A percentile compares a stretch with the other conserved stretches of the same genome.
These are phyloP conservation scores for Albophoma yamanashiensis DNA, from an alignment of 2,329 filamentous ascomycete species.

Conservation along the genomic window DNA sequence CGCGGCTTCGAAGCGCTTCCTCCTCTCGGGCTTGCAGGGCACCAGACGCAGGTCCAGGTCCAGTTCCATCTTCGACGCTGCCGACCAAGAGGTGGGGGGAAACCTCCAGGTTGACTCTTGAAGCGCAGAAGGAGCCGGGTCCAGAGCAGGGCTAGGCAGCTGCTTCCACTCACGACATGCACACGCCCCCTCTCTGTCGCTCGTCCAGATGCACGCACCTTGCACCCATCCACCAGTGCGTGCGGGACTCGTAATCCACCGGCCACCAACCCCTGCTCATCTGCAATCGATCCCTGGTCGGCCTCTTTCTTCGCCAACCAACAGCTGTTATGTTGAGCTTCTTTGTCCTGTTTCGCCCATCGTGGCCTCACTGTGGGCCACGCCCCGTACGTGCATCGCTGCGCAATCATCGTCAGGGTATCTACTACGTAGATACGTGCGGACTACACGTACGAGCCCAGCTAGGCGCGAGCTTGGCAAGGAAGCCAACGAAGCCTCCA, in stretches of 20 bases:
- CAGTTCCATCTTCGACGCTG: neutral
- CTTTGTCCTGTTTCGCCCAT: neutral
- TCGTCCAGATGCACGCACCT: neutral
- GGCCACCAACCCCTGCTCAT: neutral
- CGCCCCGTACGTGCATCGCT: neutral
- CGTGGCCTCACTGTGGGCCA: neutral
- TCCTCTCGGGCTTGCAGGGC: neutral
- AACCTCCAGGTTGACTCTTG: neutral
- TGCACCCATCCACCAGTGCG: neutral
- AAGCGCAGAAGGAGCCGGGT: neutral
- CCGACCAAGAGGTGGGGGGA: neutral
- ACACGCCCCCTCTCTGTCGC: neutral
- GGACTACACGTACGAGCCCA: neutral
- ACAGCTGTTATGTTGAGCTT: neutral
- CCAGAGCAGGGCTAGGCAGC: neutral
- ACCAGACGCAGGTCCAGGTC: conserved; percentile 2
- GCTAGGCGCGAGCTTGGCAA: neutral
- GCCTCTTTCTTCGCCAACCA: neutral
- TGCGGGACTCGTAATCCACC: neutral
- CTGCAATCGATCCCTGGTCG: neutral
- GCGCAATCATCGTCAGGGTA: neutral
- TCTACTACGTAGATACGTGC: neutral
- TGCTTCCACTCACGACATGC: neutral
- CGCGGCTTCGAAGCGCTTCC: neutral
- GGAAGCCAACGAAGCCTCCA: neutral